Conservation (phyloP, 129 eudicot genomes). For the Flaveria ramosissima region DNA sequence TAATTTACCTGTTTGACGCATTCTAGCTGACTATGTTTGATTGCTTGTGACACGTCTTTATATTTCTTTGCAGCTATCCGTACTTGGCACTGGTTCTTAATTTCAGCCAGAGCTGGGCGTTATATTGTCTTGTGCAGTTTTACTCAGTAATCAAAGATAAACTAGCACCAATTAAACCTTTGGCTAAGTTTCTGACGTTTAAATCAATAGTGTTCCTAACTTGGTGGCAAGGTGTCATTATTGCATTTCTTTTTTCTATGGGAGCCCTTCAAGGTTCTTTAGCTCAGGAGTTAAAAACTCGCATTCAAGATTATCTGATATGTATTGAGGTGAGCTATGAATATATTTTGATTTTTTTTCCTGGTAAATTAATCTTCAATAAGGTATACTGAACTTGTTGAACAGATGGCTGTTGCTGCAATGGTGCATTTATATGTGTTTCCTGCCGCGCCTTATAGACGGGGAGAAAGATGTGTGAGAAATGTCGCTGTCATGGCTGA, state of each 20-base stretch:
- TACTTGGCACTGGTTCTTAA: constrained; percentile 89
- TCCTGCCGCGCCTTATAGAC: constrained; percentile 85
- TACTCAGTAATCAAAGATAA: constrained; percentile 84
- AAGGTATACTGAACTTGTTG: constrained; percentile 20
- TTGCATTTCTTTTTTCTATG: constrained; percentile 86
- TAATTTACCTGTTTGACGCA: neutral
- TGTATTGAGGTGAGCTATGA: constrained; percentile 74
- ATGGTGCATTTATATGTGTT: constrained; percentile 84
- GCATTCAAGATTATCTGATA: constrained; percentile 90
- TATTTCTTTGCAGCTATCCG: constrained; percentile 70
- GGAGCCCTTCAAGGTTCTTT: constrained; percentile 83
- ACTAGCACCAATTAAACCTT: constrained; percentile 86
- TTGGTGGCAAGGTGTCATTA: constrained; percentile 98
- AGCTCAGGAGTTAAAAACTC: constrained; percentile 77
- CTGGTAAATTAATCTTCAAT: neutral
- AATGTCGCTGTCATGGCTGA: constrained; percentile 86
- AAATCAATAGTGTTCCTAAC: constrained; percentile 92
- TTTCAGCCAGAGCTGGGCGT: constrained; percentile 97
- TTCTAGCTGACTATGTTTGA: neutral
- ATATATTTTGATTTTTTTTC: neutral
- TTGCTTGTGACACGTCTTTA: constrained; percentile 25
- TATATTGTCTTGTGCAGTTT: constrained; percentile 95
- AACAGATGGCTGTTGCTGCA: constrained; percentile 96
- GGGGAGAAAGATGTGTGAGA: constrained; percentile 93
- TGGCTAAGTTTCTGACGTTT: constrained; percentile 90